Evolutionary conservation across 2,329 filamentous ascomycete species (phyloP).

Genomic region (Hirsutella minnesotensis): DNA sequence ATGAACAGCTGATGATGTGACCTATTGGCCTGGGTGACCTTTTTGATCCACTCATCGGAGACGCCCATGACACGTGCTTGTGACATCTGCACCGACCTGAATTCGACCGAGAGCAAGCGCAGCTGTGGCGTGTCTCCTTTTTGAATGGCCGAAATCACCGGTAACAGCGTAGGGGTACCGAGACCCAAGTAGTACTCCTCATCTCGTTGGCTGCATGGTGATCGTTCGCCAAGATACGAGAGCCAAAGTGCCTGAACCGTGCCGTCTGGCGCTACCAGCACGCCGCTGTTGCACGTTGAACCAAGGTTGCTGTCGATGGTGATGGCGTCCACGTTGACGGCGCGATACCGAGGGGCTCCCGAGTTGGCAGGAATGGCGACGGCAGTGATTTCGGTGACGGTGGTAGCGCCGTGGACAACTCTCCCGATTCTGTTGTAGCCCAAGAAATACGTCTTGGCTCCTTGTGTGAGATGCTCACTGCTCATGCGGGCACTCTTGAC

Average conservation of each 20-base stretch:
- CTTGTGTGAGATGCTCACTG: slow-evolving; percentile 74
- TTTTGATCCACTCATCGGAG: slow-evolving; percentile 87
- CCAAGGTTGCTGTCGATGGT: slow-evolving; percentile 91
- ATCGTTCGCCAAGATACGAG: slow-evolving; percentile 88
- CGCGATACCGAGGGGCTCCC: slow-evolving; percentile 81
- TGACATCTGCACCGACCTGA: slow-evolving; percentile 90
- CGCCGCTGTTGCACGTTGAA: slow-evolving; percentile 85
- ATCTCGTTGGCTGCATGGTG: slow-evolving; percentile 66
- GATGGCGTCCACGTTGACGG: slow-evolving; percentile 92
- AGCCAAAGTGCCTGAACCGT: slow-evolving; percentile 94
- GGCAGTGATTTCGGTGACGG: slow-evolving; percentile 92
- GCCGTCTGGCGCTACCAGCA: slow-evolving; percentile 79
- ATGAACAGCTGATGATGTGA: slow-evolving; percentile 96
- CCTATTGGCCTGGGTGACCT: slow-evolving; percentile 78
- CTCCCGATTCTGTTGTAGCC: slow-evolving; percentile 96
- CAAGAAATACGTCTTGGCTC: slow-evolving; percentile 88
- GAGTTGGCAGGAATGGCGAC: slow-evolving; percentile 93
- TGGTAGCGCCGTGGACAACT: slow-evolving; percentile 86
- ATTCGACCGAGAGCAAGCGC: slow-evolving; percentile 86
- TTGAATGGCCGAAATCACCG: slow-evolving; percentile 80
- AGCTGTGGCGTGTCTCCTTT: slow-evolving; percentile 67
- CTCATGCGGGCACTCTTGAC: slow-evolving; percentile 82
- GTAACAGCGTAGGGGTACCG: slow-evolving; percentile 75
- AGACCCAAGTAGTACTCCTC: slow-evolving; percentile 94
- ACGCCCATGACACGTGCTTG: slow-evolving; percentile 97